Conservation (phyloP, 176 grass and related monocot species). For the Elaeis guineensis region DNA sequence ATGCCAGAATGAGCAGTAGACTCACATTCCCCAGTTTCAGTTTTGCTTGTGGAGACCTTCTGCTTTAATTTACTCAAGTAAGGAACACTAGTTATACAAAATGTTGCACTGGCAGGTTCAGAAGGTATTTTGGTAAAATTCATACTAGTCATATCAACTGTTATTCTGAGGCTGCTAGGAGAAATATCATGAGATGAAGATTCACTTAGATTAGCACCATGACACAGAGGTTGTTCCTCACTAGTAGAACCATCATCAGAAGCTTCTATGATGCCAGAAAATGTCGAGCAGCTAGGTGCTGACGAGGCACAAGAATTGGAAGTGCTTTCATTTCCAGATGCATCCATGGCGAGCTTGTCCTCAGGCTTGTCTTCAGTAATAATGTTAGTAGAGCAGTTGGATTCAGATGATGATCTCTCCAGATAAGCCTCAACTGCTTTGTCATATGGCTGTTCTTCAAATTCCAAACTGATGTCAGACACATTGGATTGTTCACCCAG, state of each 20-base stretch:
- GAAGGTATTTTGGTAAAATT: background rate
- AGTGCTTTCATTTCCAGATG: conserved; percentile 1
- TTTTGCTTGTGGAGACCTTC: conserved; percentile 16
- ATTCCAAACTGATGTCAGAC: conserved; percentile 26
- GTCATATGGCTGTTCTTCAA: conserved; percentile 20
- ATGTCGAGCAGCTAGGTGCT: background rate
- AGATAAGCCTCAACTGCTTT: conserved; percentile 7
- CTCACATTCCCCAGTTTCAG: conserved; percentile 11
- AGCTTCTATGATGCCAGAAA: conserved; percentile 16
- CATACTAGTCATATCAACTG: background rate
- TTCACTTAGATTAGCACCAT: conserved; percentile 2
- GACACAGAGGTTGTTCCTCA: background rate
- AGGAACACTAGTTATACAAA: conserved; percentile 20
- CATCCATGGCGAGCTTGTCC: conserved; percentile 10
- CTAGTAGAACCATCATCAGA: background rate
- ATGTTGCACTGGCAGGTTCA: conserved; percentile 19
- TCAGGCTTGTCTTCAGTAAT: conserved; percentile 20
- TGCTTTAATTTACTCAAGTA: conserved; percentile 1
- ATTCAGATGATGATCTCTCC: background rate
- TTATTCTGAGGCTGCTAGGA: background rate
- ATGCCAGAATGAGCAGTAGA: conserved; percentile 4
- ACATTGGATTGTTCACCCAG: conserved; percentile 21
- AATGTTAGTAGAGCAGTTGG: conserved; percentile 11
- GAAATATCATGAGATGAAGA: background rate
- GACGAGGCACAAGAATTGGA: background rate